A percentile compares a stretch with the other conserved stretches of the same genome.
These are phyloP conservation scores for Eucalyptus cloeziana DNA, from an alignment of 345 rosid genomes.

Conservation along the genomic window DNA sequence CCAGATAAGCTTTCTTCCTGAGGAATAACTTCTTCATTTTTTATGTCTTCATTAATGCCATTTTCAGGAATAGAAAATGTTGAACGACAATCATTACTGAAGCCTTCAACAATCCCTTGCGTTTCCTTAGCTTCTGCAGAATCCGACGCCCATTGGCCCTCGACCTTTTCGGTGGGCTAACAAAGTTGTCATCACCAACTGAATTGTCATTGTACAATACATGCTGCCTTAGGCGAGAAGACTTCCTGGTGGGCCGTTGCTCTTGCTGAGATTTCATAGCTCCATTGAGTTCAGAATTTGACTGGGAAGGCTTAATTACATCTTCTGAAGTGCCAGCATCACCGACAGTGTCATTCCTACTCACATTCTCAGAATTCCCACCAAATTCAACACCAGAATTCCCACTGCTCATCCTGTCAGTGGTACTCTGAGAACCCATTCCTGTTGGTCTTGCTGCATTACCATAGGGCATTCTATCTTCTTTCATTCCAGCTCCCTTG, in stretches of 20 bases:
- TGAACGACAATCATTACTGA: neutral
- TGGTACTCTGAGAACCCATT: constrained; percentile 3
- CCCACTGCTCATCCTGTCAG: constrained; percentile 22
- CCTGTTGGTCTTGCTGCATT: constrained; percentile 5
- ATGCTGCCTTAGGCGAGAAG: constrained; percentile 35
- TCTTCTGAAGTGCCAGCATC: constrained; percentile 8
- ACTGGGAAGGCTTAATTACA: neutral
- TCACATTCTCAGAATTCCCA: constrained; percentile 17
- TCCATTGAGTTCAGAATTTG: neutral
- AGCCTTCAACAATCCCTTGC: neutral
- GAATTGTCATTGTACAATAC: constrained; percentile 16
- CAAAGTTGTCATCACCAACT: constrained; percentile 14
- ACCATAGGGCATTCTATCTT: constrained; percentile 1
- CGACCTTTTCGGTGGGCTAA: constrained; percentile 16
- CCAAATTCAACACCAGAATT: constrained; percentile 14
- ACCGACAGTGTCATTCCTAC: constrained; percentile 7
- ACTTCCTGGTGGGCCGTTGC: constrained; percentile 18
- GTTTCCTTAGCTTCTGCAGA: neutral
- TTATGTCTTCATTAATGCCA: neutral
- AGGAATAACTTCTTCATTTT: neutral
- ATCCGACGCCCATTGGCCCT: constrained; percentile 4
- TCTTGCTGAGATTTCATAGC: neutral
- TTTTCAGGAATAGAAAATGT: neutral
- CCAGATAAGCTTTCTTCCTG: neutral
- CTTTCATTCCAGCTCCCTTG: constrained; percentile 4